Conservation (phyloP, 2,329 filamentous ascomycete genomes). For the Cercospora berteroae region DNA sequence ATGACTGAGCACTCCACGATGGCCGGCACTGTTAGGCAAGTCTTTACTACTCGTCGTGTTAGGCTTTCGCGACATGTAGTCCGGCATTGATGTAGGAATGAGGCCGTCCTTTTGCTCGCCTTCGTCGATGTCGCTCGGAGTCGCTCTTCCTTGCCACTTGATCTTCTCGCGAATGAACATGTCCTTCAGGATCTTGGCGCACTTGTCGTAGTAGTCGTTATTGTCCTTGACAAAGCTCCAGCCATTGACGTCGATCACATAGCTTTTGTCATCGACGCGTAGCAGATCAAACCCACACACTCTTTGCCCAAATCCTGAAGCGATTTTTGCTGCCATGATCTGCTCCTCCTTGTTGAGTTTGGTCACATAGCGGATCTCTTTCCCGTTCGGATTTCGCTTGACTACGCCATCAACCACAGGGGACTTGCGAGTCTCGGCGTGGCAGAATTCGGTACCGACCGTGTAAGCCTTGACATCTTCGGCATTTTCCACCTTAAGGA, state of each 20-base stretch:
- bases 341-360: conserved; percentile 76
- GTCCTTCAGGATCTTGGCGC: conserved; percentile 77
- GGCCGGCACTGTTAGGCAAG: conserved; percentile 25
- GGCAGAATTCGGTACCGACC: conserved; percentile 87
- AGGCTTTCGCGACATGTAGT: conserved; percentile 36
- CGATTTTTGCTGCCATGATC: conserved; percentile 84
- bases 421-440: conserved; percentile 95
- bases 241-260: conserved; percentile 97
- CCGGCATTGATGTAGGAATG: conserved; percentile 18
- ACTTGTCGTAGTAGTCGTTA: conserved; percentile 95
- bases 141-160: conserved; percentile 49
- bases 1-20: conserved; percentile 53
- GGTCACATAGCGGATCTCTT: conserved; percentile 94
- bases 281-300: conserved; percentile 96
- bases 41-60: conserved; percentile 31
- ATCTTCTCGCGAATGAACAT: conserved; percentile 82
- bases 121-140: conserved; percentile 32
- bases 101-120: conserved; percentile 16
- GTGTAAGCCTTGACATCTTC: conserved; percentile 99
- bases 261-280: conserved; percentile 83
- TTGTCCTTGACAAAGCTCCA: conserved; percentile 99
- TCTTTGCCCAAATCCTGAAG: conserved; percentile 85
- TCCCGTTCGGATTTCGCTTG: conserved; percentile 92
- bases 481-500: conserved; percentile 92
- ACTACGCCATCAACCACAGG: conserved; percentile 96